These are phyloP conservation scores for Pythium phragmiticola DNA, from an alignment of 352 stramenopile species.

Conservation along the genomic window DNA sequence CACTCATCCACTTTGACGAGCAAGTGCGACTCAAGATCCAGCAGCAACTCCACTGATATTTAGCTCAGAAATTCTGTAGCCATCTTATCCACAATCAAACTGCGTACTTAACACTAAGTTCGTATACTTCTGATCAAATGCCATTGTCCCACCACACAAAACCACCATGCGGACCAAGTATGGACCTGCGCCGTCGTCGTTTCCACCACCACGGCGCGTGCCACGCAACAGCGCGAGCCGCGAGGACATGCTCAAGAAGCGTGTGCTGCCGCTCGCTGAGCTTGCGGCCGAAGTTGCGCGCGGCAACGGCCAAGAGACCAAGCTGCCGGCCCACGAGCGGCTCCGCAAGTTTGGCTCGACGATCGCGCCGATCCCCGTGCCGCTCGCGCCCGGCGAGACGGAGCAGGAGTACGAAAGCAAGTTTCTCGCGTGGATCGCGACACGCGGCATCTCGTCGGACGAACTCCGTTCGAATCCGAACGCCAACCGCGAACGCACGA, in stretches of 20 bases:
- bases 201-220: background rate
- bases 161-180: background rate
- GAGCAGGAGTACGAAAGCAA: slow-evolving; percentile 4
- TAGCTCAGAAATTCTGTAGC: background rate
- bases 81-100: background rate
- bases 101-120: too few relatives aligned
- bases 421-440: slow-evolving; percentile 7
- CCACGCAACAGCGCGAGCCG: slow-evolving; percentile 3
- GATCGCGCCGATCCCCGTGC: slow-evolving; percentile 11
- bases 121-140: too few relatives aligned
- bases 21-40: slow-evolving; percentile 27
- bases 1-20: slow-evolving; percentile 16
- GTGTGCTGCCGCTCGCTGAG: slow-evolving; percentile 8
- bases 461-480: background rate
- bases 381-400: slow-evolving; percentile 16
- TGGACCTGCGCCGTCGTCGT: background rate
- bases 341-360: background rate
- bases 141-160: too few relatives aligned
- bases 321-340: background rate
- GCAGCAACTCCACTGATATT: slow-evolving; percentile 22
- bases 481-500: background rate
- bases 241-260: slow-evolving; percentile 5
- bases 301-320: slow-evolving; percentile 1
- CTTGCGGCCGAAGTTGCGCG: slow-evolving; percentile 1
- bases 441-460: background rate